These are phyloP conservation scores for Stramenopiles sp. DNA, from an alignment of 352 stramenopile genomes.

Conservation along the genomic window DNA sequence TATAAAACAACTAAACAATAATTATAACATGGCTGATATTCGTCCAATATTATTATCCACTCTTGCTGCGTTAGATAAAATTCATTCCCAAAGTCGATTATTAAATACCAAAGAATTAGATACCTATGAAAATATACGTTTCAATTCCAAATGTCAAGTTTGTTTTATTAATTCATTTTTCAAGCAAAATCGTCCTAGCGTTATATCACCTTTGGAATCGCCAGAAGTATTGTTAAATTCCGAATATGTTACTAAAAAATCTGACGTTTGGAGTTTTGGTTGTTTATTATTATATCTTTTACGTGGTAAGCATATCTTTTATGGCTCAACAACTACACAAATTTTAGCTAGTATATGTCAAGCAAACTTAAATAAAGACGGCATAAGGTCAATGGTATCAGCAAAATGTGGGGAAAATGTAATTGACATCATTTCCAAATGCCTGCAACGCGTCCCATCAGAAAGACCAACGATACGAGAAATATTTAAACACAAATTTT, in stretches of 20 bases:
- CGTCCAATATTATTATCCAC: background rate
- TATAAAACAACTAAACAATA: too few species aligned
- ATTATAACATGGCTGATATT: background rate
- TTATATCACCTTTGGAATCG: background rate
- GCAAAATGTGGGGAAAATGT: background rate
- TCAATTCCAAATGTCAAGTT: background rate
- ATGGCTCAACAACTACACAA: background rate
- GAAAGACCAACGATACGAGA: background rate
- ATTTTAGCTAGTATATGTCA: background rate
- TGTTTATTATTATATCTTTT: background rate
- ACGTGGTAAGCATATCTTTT: background rate
- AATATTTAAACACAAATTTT: background rate
- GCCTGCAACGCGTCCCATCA: background rate
- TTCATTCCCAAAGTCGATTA: background rate
- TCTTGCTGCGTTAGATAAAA: background rate
- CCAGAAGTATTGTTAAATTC: background rate
- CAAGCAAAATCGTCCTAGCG: background rate
- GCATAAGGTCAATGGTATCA: background rate
- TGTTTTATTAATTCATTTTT: background rate
- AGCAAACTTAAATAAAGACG: background rate
- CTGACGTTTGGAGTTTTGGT: background rate
- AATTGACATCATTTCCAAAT: background rate
- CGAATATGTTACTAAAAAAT: background rate
- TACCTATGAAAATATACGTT: background rate
- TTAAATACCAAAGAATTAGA: background rate